Base-by-base conservation (phyloP, 768 basidiomycete genomes). In the Lactifluus hygrophoroides region DNA sequence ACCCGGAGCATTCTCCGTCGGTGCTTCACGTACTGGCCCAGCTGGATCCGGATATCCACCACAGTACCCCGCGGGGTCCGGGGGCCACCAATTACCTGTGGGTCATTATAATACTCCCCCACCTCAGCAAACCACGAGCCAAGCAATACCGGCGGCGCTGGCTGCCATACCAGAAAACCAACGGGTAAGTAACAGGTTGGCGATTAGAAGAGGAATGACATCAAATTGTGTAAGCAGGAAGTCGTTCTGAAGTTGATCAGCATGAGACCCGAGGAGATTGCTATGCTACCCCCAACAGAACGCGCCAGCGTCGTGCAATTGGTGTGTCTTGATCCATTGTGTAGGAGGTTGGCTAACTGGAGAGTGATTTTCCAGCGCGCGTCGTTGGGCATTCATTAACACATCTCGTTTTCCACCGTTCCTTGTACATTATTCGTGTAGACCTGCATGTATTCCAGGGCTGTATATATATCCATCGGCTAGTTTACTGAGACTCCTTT, bases 221-320 rank as follows among this genome's bases (percentile, higher is more conserved):
- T 7, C 55, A 57, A 51, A 65, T 56, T 48, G 56, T 67, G 7
- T 50, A 34, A 58, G 13, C 59, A 85, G 86, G 80, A 80, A 38
- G 81, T 91, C 71, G 83, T 94, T 37, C 77, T 88, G 73, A 85
- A 85, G 53, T 85, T 94, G 3, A 66, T 94, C 55, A 74, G 80
- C 35, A 88, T 97, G 84, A 87, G 89, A 1, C 82, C 85, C 2
- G 91, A 90, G 38, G 90, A 96, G 69, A 85, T 96, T 57, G 81
- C 83, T 50, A 75, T 76, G 61, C 72, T 95, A 35, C 86, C 90
- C 10, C 83, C 85, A 1, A 72, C 77, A 5, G 91, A 94, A 65
- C 77, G 88, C 27, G 78, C 82, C 11, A 88, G 82, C 34, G 85
- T 93, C 64, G 80, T 92, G 65, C 89, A 93, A 72, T 75, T 96